Evolutionary conservation across 2,329 filamentous ascomycete genomes (phyloP).

Genomic region (Teratosphaeria epicoccoides): DNA sequence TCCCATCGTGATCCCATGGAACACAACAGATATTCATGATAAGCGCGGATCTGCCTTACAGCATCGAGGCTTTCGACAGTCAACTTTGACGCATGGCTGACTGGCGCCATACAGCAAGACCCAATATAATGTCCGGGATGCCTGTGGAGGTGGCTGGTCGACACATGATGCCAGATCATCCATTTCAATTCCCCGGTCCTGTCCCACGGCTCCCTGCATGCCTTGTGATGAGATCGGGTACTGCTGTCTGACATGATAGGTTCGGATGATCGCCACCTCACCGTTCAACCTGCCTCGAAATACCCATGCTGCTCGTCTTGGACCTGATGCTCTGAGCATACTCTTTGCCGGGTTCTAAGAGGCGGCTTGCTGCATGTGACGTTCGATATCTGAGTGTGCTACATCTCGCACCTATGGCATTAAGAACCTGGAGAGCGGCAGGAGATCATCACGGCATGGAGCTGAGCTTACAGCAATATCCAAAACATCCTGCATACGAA

Average conservation of each 20-base stretch:
- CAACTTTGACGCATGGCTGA: neutral
- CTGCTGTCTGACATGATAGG: neutral
- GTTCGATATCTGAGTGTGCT: no score
- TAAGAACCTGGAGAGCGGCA: no score
- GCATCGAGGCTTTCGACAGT: neutral
- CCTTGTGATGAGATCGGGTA: neutral
- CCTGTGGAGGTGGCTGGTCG: neutral
- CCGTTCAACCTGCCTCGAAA: no score
- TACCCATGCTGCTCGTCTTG: neutral
- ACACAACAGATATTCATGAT: neutral
- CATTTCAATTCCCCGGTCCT: neutral
- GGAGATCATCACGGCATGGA: no score
- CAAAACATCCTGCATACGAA: no score
- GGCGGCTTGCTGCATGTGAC: no score
- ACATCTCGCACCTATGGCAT: no score
- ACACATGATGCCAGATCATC: neutral
- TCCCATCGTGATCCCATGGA: neutral
- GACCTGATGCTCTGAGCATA: neutral
- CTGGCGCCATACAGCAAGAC: neutral
- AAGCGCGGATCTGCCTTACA: neutral
- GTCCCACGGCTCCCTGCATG: neutral
- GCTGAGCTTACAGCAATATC: no score
- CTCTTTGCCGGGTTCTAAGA: no score
- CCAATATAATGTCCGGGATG: neutral
- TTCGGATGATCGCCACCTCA: no score